Evolutionary conservation across 768 basidiomycete genomes (phyloP), one percentile per base, ranked within the genome.

Genomic region (Russula virescens): DNA sequence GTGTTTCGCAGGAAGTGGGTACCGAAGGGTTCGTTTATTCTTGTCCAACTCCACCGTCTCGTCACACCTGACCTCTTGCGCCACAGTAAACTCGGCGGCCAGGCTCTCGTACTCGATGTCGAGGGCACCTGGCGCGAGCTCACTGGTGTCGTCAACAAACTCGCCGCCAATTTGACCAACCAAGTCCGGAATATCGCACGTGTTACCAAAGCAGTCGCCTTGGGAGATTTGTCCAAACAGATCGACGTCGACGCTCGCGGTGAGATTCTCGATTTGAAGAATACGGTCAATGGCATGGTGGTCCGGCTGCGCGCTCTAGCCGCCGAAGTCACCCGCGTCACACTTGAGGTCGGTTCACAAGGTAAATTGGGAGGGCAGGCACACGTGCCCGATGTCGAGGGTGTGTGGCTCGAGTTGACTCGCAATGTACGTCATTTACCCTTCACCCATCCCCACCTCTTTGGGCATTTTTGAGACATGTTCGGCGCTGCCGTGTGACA

Each of bases 241-340:
- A 94, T 96, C 66, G 89, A 91, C 56, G 92, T 95, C 65, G 90
- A 92, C 67, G 88, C 86, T 13, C 80, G 85, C 13, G 94, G 94
- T 19, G 94, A 96, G 73, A 94, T 96, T 58, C 75, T 88, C 58
- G 88, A 91, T 70, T 76, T 92, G 72, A 91, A 82, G 72, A 79
- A 78, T 45, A 81, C 79, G 6, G 79, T 80, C 67, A 80, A 80
- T 23, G 77, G 76, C 69, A 81, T 81, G 76, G 76, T 75, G 48
- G 71, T 75, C 19, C 73, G 74, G 54, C 70, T 78, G 13, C 81
- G 88, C 10, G 83, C 85, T 9, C 75, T 90, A 5, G 87, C 89
- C 6, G 84, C 86, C 1, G 89, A 91, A 73, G 89, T 91, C 48
- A 91, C 89, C 4, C 80, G 89, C 42, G 89, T 91, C 59, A 89